These are phyloP conservation scores for Boletus vermiculosoides DNA, from an alignment of 768 basidiomycete species.

Conservation along the genomic window DNA sequence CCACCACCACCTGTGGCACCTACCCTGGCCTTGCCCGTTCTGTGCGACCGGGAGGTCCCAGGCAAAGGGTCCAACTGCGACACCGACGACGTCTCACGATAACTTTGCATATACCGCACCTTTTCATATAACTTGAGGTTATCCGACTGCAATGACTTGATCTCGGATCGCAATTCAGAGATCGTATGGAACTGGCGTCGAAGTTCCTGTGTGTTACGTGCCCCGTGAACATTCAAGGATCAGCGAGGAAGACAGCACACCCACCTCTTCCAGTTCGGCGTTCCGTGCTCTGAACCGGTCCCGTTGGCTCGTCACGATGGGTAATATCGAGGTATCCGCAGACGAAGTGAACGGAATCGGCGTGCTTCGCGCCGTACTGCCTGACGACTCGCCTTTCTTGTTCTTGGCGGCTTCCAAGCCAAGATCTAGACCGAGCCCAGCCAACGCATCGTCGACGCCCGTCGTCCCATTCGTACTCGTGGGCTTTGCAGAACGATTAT, in stretches of 20 bases:
- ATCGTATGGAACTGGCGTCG: constrained; percentile 94
- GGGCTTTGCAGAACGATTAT: constrained; percentile 40
- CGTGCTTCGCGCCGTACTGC: constrained; percentile 43
- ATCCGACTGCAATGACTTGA: constrained; percentile 89
- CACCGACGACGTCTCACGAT: constrained; percentile 70
- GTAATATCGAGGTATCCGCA: constrained; percentile 93
- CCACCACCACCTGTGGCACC: constrained; percentile 26
- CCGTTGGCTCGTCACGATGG: constrained; percentile 95
- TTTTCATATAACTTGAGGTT: constrained; percentile 99
- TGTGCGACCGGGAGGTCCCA: constrained; percentile 21
- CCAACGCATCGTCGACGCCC: constrained; percentile 56
- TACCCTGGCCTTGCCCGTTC: neutral
- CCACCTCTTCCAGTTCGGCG: constrained; percentile 92
- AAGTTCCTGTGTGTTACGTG: constrained; percentile 59
- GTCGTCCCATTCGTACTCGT: constrained; percentile 26
- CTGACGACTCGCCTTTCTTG: constrained; percentile 21
- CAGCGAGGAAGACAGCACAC: constrained; percentile 5
- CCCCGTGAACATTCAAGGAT: neutral
- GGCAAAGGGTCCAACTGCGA: constrained; percentile 73
- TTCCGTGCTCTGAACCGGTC: constrained; percentile 98
- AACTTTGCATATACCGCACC: constrained; percentile 97
- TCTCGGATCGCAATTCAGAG: constrained; percentile 88
- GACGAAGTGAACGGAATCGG: constrained; percentile 71
- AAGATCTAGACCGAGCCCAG: constrained; percentile 67
- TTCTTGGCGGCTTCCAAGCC: constrained; percentile 11